Percentiles rank a stretch among this genome's conserved stretches.
These are phyloP conservation scores for Cordyceps pruinosa DNA, from an alignment of 2,329 filamentous ascomycete species.

Conservation along the genomic window DNA sequence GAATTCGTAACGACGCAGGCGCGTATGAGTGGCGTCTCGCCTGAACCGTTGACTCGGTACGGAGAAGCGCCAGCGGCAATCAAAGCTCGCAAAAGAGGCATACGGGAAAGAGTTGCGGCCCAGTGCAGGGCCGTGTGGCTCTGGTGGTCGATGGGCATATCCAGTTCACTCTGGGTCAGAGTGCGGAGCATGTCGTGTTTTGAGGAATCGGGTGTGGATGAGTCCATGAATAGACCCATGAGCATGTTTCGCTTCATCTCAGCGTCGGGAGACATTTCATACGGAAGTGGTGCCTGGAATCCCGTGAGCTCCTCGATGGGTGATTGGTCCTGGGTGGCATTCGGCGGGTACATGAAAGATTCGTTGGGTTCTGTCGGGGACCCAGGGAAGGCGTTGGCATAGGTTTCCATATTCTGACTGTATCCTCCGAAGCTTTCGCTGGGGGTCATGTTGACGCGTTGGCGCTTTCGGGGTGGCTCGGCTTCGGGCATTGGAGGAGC, in stretches of 20 bases:
- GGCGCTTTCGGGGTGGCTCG: slow-evolving; percentile 80
- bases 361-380: slow-evolving; percentile 77
- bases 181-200: slow-evolving; percentile 71
- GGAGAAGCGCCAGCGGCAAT: slow-evolving; percentile 82
- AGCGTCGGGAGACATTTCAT: slow-evolving; percentile 54
- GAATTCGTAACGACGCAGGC: slow-evolving; percentile 93
- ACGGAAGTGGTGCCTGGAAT: slow-evolving; percentile 59
- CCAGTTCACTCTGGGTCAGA: slow-evolving; percentile 72
- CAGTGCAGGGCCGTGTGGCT: slow-evolving; percentile 90
- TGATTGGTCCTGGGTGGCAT: slow-evolving; percentile 34
- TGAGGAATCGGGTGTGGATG: slow-evolving; percentile 60
- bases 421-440: slow-evolving; percentile 53
- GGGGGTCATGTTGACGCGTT: slow-evolving; percentile 49
- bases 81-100: slow-evolving; percentile 72
- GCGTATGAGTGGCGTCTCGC: slow-evolving; percentile 88
- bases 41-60: slow-evolving; percentile 77
- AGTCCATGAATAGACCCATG: slow-evolving; percentile 76
- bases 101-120: slow-evolving; percentile 86
- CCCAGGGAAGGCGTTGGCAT: slow-evolving; percentile 48
- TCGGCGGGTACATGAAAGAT: slow-evolving; percentile 63
- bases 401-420: slow-evolving; percentile 39
- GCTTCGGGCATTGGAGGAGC: slow-evolving; percentile 41
- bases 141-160: slow-evolving; percentile 85
- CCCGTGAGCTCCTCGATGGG: slow-evolving; percentile 46
- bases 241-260: slow-evolving; percentile 76